Evolutionary conservation across 352 stramenopile species (phyloP).

Genomic region (Pythium folliculosum): DNA sequence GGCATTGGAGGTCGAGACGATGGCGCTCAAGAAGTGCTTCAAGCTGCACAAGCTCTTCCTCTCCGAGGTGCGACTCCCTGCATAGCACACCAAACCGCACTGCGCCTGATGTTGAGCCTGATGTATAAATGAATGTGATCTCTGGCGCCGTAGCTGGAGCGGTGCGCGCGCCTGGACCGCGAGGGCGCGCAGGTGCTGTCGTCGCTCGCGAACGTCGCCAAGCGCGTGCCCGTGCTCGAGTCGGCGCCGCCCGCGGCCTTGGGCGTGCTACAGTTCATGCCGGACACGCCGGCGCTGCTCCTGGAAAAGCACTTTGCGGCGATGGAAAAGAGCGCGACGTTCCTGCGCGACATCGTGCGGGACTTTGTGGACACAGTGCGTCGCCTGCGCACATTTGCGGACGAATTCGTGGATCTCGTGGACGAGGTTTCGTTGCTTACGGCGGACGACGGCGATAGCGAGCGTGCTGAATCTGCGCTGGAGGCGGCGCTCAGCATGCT

Average conservation of each 20-base stretch:
- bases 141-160: slow-evolving; percentile 31
- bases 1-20: neutral
- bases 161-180: slow-evolving; percentile 50
- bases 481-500: slow-evolving; percentile 32
- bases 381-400: slow-evolving; percentile 42
- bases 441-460: slow-evolving; percentile 3
- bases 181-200: slow-evolving; percentile 68
- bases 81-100: too few species aligned
- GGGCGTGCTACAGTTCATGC: slow-evolving; percentile 49
- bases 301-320: slow-evolving; percentile 67
- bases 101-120: too few species aligned
- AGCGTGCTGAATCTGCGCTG: neutral
- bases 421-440: slow-evolving; percentile 21
- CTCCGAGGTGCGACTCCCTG: slow-evolving; percentile 35
- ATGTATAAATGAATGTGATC: neutral
- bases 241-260: slow-evolving; percentile 24
- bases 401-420: slow-evolving; percentile 38
- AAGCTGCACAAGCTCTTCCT: slow-evolving; percentile 74
- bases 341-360: slow-evolving; percentile 53
- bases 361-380: slow-evolving; percentile 51
- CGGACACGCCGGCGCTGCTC: slow-evolving; percentile 41
- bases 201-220: slow-evolving; percentile 67
- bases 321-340: slow-evolving; percentile 63
- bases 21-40: slow-evolving; percentile 61
- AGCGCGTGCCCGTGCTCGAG: slow-evolving; percentile 50